These are phyloP conservation scores for Leishmania aethiopica DNA, from an alignment of 208 protist genomes.

Conservation along the genomic window DNA sequence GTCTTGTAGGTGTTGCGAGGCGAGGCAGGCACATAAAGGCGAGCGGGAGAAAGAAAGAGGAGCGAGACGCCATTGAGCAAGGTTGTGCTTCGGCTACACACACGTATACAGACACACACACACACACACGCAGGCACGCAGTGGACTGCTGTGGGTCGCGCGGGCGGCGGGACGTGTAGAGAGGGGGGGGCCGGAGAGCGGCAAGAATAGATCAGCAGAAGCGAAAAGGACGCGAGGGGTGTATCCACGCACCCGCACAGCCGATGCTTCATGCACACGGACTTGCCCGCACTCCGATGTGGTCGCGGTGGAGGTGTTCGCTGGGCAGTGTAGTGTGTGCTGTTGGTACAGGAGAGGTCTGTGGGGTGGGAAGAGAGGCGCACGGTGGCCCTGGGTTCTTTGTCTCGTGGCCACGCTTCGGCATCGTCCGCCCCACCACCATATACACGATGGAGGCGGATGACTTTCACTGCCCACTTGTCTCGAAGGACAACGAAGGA, in stretches of 20 bases:
- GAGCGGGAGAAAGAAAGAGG: background rate
- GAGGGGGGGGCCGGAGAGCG: background rate
- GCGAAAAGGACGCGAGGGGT: background rate
- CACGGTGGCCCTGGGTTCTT: background rate
- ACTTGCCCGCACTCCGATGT: background rate
- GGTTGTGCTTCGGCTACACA: background rate
- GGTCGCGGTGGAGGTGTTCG: background rate
- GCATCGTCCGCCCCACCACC: background rate
- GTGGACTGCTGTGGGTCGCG: background rate
- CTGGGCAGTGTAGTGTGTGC: background rate
- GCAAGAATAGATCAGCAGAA: background rate
- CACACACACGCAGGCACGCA: background rate
- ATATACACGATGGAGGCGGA: background rate
- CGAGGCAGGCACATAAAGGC: background rate
- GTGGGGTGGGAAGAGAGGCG: background rate
- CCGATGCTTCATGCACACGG: background rate
- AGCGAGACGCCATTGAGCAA: background rate
- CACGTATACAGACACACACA: background rate
- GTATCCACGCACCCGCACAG: background rate
- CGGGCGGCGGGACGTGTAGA: background rate
- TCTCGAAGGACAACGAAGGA: background rate
- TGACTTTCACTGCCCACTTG: background rate
- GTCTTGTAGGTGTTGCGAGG: background rate
- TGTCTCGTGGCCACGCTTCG: background rate
- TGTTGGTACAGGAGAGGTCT: background rate